These are phyloP conservation scores for Ustilago shanxiensis DNA, from an alignment of 1,284 basidiomycete species.

Conservation along the genomic window DNA sequence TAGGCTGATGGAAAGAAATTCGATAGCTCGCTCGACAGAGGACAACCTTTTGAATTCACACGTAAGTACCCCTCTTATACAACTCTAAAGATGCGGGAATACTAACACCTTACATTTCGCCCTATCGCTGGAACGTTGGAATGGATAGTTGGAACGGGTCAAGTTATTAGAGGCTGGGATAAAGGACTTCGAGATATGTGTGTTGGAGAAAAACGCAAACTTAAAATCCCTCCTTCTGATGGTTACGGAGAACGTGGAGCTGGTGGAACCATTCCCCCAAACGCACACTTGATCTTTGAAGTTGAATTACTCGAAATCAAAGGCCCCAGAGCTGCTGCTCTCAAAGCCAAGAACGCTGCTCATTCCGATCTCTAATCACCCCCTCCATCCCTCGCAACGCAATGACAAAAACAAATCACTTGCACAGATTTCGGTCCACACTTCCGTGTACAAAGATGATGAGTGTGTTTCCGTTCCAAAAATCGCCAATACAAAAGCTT, in stretches of 20 bases:
- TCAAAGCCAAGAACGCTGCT: not conserved
- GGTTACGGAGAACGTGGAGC: constrained; percentile 79
- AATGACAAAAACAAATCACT: no score
- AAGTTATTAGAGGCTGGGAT: constrained; percentile 80
- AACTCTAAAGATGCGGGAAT: no score
- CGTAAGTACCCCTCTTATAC: constrained; percentile 22
- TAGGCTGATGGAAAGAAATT: constrained; percentile 80
- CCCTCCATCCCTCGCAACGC: no score
- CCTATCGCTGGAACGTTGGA: no score
- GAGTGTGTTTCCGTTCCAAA: not conserved
- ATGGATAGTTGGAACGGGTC: constrained; percentile 78
- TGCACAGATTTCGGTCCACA: no score
- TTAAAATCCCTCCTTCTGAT: constrained; percentile 71
- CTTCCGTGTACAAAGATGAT: no score
- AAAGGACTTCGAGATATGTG: constrained; percentile 80
- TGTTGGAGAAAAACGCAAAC: constrained; percentile 87
- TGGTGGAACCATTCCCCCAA: constrained; percentile 82
- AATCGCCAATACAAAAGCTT: no score
- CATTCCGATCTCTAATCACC: not conserved
- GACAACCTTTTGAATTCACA: constrained; percentile 74
- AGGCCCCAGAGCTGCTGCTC: constrained; percentile 32
- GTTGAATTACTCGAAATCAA: constrained; percentile 56
- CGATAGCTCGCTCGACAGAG: constrained; percentile 79
- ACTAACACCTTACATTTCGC: no score
- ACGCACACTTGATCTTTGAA: constrained; percentile 88